Evolutionary conservation across 2,329 filamentous ascomycete species (phyloP), one percentile per base, ranked within the genome.

Genomic region (Aureobasidium mangrovei): DNA sequence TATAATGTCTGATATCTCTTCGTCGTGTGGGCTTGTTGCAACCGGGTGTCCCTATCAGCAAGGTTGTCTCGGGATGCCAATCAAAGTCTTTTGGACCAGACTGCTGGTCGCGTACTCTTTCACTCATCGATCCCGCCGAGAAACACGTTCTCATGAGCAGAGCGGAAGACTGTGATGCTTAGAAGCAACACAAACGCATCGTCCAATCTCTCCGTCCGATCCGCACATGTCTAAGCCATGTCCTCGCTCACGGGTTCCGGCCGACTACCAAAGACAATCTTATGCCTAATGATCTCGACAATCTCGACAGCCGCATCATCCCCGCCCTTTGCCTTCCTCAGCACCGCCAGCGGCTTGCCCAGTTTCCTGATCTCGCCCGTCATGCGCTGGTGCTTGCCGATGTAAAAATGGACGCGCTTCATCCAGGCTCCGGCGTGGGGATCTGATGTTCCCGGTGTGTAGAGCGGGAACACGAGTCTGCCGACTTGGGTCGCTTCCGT

Each of bases 341-440:
- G 76, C n/a, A 97, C 75, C 3, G 85, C 93, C 60, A 96, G 67
- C 2, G 91, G 84, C 64, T 81, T 86, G 4, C 80, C 79, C 47
- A 97, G 72, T 70, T 90, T 95, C 76, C 90, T 95, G 46, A 95
- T 83, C 69, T 97, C 90, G 3, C 93, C 93, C 1, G 83, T 87
- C 65, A 97, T 79, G 57, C 91, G 80, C 72, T 97, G 93, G 67
- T 96, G 86, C 64, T 85, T 81, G 4, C 91, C 93, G 4, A 97
- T 80, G 66, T 91, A 95, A 46, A 97, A 73, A 65, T 95, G 88
- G 29, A 91, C 89, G 35, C 82, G 79, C 71, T 90, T 94, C 87
- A 91, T 95, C 91, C 91, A 96, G 7, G 79, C 79, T 0, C 81
- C 84, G 61, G 81, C 78, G 12, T 74, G 74, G 0, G 68, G 40